Evolutionary conservation across 2,329 filamentous ascomycete species (phyloP).

Genomic region (Beauveria pseudobassiana): DNA sequence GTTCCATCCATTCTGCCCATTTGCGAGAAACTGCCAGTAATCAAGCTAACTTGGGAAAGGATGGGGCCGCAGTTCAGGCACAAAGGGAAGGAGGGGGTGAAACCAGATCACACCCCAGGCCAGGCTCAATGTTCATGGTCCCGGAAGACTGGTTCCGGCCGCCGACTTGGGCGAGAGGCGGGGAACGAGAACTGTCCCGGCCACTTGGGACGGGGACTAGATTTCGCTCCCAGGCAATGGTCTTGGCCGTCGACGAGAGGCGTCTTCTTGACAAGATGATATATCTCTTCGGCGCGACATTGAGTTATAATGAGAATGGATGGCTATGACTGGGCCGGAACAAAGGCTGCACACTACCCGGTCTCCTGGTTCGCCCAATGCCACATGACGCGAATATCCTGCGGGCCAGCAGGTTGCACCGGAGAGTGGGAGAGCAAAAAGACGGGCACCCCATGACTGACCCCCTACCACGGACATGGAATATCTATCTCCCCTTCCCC

Average conservation of each 20-base stretch:
- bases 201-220: background rate
- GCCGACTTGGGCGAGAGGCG: background rate
- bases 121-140: background rate
- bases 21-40: too few species aligned
- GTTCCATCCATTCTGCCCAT: too few species aligned
- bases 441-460: background rate
- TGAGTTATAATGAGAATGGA: background rate
- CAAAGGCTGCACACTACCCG: background rate
- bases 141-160: slow-evolving; percentile 3
- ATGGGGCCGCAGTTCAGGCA: background rate
- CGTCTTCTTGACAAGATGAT: background rate
- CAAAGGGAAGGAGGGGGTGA: background rate
- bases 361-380: background rate
- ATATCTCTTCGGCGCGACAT: background rate
- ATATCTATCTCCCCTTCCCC: background rate
- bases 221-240: background rate
- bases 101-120: background rate
- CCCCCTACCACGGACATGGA: background rate
- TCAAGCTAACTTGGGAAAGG: background rate
- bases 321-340: background rate
- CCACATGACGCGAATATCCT: slow-evolving; percentile 4
- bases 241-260: background rate
- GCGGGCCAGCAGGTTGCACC: slow-evolving; percentile 1
- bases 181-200: background rate
- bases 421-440: background rate